Evolutionary conservation across 768 basidiomycete species (phyloP), one percentile per base, ranked within the genome.

Genomic region (Boletus tylopilopsis): DNA sequence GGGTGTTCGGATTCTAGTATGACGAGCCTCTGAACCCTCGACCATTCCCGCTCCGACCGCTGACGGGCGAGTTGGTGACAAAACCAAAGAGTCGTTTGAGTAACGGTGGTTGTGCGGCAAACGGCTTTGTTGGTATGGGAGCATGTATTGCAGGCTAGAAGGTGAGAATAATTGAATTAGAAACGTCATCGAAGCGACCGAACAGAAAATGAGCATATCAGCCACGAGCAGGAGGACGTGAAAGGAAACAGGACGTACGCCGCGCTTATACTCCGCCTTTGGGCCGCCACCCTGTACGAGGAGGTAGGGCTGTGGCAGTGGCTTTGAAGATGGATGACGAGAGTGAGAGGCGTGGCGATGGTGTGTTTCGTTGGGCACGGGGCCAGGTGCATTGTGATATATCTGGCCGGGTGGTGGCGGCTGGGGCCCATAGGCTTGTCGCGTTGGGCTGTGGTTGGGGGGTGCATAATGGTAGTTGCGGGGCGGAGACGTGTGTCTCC

Each of bases 31-130:
- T 61, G 45, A 40, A 55, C 5, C 54, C 59, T 30, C 64, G 64
- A 37, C 54, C 53, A 19, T 63, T 54, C 16, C 62, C 57, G 35
- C 60, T 61, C 24, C 57, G 58, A 33, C 60, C 57, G 16, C 42
- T 35, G 5, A 57, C 56, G 40, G 67, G 63, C 6, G 68, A 66
- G 30, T 48, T 54, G 25, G 54, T 41, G 24, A 55, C 53, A 42
- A 65, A 69, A 9, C 66, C 61, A 32, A 69, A 50, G 6, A 68
- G 46, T 15, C 67, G 66, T 42, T 57, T 69, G 32, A 69, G 47
- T 13, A 69, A 29, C n/a, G 65, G 66, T 22, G 61, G 66, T 19
- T 61, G 51, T 5, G 32, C 44, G 22, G 32, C 47, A 15, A 67
- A 59, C 21, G 67, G 67, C 41, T 54, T 69, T 5, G 55, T 55